phyloP scores from a whole-genome alignment of 179 eudicot species.

The Actinidia chinensis region DNA sequence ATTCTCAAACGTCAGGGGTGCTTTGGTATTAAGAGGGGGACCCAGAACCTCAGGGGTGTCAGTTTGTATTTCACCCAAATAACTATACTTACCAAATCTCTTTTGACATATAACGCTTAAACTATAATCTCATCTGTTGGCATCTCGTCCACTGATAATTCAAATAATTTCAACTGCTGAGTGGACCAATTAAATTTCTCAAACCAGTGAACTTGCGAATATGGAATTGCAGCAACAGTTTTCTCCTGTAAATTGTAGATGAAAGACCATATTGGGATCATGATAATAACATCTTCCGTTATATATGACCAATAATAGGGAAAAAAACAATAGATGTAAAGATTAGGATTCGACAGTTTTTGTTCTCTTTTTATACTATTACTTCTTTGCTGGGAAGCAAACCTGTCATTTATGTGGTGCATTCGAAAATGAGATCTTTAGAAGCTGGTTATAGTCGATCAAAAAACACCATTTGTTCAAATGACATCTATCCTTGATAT shows the following conservation, averaged over 20 bases:
- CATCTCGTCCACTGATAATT: constrained; percentile 97
- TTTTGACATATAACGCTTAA: constrained; percentile 94
- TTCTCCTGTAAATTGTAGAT: constrained; percentile 62
- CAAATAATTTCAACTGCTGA: constrained; percentile 95
- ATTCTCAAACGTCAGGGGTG: no score
- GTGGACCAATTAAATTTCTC: constrained; percentile 98
- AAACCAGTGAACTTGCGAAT: constrained; percentile 99
- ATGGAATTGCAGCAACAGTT: constrained; percentile 87
- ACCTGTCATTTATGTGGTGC: neutral
- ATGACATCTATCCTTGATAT: constrained; percentile 7
- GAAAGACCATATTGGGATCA: constrained; percentile 1
- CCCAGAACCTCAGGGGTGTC: no score
- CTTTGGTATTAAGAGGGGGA: no score
- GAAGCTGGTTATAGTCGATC: neutral
- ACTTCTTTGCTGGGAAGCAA: neutral
- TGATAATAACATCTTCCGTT: neutral
- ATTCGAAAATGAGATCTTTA: neutral
- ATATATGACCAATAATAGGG: neutral
- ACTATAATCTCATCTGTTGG: constrained; percentile 99
- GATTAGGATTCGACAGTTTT: no score
- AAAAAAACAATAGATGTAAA: neutral
- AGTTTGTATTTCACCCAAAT: no score
- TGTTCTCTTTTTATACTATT: no score
- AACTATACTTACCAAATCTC: constrained; percentile 97
- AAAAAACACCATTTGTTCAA: neutral